A percentile compares a stretch with the other conserved stretches of the same genome.
phyloP scores from a whole-genome alignment of 2,329 filamentous ascomycete genomes.

The Trichophyton simii region DNA sequence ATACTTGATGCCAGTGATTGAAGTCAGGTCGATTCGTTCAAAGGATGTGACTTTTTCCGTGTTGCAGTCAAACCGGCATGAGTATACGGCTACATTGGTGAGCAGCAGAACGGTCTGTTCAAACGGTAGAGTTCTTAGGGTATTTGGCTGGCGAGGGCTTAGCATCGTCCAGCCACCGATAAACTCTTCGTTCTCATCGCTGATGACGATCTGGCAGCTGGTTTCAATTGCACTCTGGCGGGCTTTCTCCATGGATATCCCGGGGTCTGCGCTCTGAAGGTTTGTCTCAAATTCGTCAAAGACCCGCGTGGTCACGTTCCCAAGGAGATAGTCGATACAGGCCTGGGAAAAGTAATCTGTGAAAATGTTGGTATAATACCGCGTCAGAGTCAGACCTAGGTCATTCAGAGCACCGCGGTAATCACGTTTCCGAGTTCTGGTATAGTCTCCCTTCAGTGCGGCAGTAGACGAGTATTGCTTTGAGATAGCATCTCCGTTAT shows the following conservation, averaged over 20 bases:
- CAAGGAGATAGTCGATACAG: constrained; percentile 85
- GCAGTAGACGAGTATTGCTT: constrained; percentile 93
- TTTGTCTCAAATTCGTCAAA: constrained; percentile 92
- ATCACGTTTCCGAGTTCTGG: constrained; percentile 76
- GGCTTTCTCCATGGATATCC: constrained; percentile 71
- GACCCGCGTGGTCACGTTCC: constrained; percentile 69
- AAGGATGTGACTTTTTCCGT: constrained; percentile 90
- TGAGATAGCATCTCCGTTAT: constrained; percentile 92
- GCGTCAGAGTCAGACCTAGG: constrained; percentile 70
- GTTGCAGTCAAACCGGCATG: constrained; percentile 87
- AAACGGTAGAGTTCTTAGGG: constrained; percentile 57
- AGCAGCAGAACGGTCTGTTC: constrained; percentile 81
- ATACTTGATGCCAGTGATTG: constrained; percentile 58
- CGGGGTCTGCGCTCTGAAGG: constrained; percentile 87
- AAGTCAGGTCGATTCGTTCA: constrained; percentile 67
- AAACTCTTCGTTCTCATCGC: constrained; percentile 70
- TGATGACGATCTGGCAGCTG: constrained; percentile 73
- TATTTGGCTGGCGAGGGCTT: constrained; percentile 60
- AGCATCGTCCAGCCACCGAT: constrained; percentile 81
- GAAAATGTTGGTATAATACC: constrained; percentile 72
- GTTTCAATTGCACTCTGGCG: constrained; percentile 82
- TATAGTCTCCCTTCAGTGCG: constrained; percentile 94
- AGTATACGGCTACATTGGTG: constrained; percentile 73
- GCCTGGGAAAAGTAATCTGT: constrained; percentile 96
- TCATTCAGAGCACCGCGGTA: constrained; percentile 87